Evolutionary conservation across 2,329 filamentous ascomycete species (phyloP).

Genomic region (Aspergillus arachidicola): DNA sequence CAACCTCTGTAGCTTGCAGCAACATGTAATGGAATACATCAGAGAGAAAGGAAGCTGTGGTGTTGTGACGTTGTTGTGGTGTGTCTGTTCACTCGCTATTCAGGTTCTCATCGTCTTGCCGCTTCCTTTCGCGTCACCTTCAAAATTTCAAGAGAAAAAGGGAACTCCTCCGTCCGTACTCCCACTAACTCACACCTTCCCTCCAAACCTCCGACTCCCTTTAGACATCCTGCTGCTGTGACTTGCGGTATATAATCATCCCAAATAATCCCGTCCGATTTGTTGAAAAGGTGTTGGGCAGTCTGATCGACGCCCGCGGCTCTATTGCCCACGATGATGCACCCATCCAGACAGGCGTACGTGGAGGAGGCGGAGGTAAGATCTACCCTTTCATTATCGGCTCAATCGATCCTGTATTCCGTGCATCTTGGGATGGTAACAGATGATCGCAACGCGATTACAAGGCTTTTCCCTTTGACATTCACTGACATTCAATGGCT

Average conservation of each 20-base stretch:
- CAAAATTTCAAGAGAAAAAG: neutral
- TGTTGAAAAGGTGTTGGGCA: neutral
- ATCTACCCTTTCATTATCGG: conserved; percentile 11
- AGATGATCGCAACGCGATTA: conserved; percentile 5
- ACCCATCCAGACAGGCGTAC: conserved; percentile 89
- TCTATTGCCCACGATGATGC: conserved; percentile 57
- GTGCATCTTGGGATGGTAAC: neutral
- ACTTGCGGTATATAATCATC: too few relatives aligned
- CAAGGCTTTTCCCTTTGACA: conserved; percentile 16
- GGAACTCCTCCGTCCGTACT: neutral
- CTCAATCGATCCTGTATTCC: neutral
- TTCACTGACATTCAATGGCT: conserved; percentile 24
- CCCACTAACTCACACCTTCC: neutral
- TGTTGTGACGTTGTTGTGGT: conserved; percentile 3
- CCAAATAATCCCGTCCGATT: neutral
- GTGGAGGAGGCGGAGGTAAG: conserved; percentile 82
- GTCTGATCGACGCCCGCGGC: neutral
- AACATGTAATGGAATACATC: neutral
- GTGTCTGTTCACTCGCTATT: neutral
- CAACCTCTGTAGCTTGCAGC: neutral
- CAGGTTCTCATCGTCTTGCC: neutral
- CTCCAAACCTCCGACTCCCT: neutral
- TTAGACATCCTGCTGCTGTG: neutral
- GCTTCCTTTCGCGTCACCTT: conserved; percentile 4
- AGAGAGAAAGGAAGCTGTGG: neutral